phyloP scores from a whole-genome alignment of 2,329 filamentous ascomycete genomes.

The Lithohypha guttulata region DNA sequence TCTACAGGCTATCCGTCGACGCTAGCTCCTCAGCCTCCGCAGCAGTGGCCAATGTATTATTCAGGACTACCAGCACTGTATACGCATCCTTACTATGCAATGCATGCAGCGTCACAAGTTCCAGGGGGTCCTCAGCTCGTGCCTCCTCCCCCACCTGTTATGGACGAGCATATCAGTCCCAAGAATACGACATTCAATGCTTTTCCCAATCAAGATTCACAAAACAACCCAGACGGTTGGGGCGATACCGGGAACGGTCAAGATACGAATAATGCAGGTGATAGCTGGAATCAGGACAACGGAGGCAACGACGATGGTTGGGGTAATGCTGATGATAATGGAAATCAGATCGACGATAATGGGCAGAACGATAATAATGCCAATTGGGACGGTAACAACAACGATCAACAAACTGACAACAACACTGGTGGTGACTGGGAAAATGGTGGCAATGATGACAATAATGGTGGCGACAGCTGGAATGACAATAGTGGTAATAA shows the following conservation, averaged over 20 bases:
- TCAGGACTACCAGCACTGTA: too few species aligned
- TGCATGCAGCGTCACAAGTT: neutral
- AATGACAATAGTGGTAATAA: constrained; percentile 5
- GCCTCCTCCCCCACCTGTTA: neutral
- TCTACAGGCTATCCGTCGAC: too few species aligned
- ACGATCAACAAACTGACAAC: neutral
- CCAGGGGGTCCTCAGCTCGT: neutral
- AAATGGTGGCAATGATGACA: constrained; percentile 3
- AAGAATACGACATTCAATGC: neutral
- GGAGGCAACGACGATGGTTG: constrained; percentile 1
- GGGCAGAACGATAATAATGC: constrained; percentile 1
- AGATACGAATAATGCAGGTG: too few species aligned
- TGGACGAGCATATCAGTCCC: neutral
- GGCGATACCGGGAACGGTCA: too few species aligned
- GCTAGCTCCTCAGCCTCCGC: too few species aligned
- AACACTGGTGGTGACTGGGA: constrained; percentile 6
- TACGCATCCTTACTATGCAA: neutral
- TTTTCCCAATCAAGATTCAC: neutral
- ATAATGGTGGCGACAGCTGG: neutral
- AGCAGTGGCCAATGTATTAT: too few species aligned
- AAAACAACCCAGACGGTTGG: too few species aligned
- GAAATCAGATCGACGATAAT: neutral
- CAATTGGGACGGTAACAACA: neutral
- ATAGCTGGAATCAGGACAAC: constrained; percentile 1
- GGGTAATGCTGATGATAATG: constrained; percentile 6